phyloP scores from a whole-genome alignment of 2,329 filamentous ascomycete species.

The Akanthomyces lecanii region DNA sequence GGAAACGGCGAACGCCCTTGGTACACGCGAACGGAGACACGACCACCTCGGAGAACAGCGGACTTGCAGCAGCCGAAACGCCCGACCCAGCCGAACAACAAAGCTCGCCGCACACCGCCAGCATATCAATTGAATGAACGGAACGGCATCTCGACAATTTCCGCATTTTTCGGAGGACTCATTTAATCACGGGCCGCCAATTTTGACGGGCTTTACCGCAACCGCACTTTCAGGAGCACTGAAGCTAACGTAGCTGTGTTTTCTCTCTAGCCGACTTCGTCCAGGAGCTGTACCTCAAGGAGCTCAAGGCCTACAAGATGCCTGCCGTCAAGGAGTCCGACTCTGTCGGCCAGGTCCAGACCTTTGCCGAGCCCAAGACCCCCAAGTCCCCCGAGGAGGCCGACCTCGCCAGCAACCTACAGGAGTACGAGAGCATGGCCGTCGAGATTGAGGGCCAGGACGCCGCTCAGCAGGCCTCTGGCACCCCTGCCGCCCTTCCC shows the following conservation, averaged over 20 bases:
- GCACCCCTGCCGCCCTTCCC: constrained; percentile 54
- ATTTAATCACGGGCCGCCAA: neutral
- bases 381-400: constrained; percentile 89
- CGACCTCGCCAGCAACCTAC: constrained; percentile 85
- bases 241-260: constrained; percentile 12
- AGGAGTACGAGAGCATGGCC: constrained; percentile 89
- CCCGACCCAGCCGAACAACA: neutral
- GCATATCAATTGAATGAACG: constrained; percentile 4
- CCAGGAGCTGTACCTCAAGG: constrained; percentile 94
- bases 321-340: constrained; percentile 79
- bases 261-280: constrained; percentile 76
- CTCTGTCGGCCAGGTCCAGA: constrained; percentile 84
- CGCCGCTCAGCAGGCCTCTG: constrained; percentile 52
- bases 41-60: constrained; percentile 12
- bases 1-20: neutral
- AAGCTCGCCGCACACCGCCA: neutral
- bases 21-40: constrained; percentile 3
- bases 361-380: constrained; percentile 74
- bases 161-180: neutral
- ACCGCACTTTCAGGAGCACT: neutral
- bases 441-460: constrained; percentile 93
- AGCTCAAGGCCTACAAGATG: constrained; percentile 93
- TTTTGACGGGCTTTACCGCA: neutral
- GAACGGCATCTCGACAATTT: neutral
- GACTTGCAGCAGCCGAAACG: constrained; percentile 8